These are phyloP conservation scores for Lentinula edodes DNA, from an alignment of 768 basidiomycete species.

Conservation along the genomic window DNA sequence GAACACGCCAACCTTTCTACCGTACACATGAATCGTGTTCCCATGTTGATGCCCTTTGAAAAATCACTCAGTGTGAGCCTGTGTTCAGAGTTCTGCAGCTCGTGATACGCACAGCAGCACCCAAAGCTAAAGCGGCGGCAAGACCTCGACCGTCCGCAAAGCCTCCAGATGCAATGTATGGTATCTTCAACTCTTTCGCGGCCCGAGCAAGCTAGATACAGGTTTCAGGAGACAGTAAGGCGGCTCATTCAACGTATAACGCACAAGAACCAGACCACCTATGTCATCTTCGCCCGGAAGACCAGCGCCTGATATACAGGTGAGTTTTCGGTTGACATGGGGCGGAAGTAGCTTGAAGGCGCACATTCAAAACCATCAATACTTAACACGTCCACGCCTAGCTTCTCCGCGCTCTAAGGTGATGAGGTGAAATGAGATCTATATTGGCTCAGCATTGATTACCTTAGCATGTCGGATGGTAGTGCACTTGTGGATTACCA, in stretches of 20 bases:
- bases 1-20: slow-evolving; percentile 55
- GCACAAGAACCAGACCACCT: slow-evolving; percentile 76
- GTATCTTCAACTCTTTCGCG: slow-evolving; percentile 74
- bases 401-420: slow-evolving; percentile 49
- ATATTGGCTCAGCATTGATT: background rate
- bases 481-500: slow-evolving; percentile 90
- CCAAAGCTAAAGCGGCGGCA: slow-evolving; percentile 75
- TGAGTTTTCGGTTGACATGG: too few species aligned
- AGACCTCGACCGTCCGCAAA: slow-evolving; percentile 84
- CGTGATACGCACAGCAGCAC: slow-evolving; percentile 57
- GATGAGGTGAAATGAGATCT: background rate
- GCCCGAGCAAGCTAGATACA: slow-evolving; percentile 71
- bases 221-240: background rate
- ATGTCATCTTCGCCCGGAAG: slow-evolving; percentile 96
- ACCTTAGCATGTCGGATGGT: slow-evolving; percentile 83
- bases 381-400: slow-evolving; percentile 83
- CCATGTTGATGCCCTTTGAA: slow-evolving; percentile 82
- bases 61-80: background rate
- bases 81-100: background rate
- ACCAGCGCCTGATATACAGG: slow-evolving; percentile 60
- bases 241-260: slow-evolving; percentile 6
- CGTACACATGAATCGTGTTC: slow-evolving; percentile 91
- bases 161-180: slow-evolving; percentile 89
- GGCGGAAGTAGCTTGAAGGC: slow-evolving; percentile 9
- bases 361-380: slow-evolving; percentile 91